Conservation (phyloP, 1,284 basidiomycete species). For the Marasmius tenuissimus region DNA sequence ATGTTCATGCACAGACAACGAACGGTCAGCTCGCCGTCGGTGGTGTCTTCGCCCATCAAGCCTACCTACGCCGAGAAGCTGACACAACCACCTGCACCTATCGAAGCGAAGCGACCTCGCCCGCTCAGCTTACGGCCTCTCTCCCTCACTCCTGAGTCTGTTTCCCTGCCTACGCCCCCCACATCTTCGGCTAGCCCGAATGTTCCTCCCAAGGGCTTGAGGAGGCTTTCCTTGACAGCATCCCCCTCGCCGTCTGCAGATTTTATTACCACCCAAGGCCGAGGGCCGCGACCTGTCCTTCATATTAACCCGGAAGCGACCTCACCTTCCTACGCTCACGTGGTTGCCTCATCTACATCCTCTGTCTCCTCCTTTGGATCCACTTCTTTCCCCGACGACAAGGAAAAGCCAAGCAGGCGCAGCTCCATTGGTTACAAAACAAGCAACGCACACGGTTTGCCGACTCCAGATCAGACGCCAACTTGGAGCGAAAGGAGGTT, state of each 20-base stretch:
- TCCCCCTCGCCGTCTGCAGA: background rate
- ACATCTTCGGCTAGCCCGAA: conserved; percentile 1
- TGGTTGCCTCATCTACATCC: background rate
- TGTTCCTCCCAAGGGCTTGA: background rate
- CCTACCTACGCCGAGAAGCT: conserved; percentile 1
- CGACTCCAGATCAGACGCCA: background rate
- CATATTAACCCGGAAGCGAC: background rate
- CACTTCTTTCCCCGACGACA: background rate
- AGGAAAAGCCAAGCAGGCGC: background rate
- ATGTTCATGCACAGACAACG: conserved; percentile 9
- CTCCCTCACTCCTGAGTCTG: conserved; percentile 56
- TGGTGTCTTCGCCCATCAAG: background rate
- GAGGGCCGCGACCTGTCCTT: background rate
- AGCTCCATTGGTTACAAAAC: background rate
- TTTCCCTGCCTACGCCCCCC: conserved; percentile 54
- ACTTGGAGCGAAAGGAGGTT: background rate
- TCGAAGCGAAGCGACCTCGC: background rate
- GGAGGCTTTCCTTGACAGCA: background rate
- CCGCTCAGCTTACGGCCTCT: conserved; percentile 54
- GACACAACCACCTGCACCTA: background rate
- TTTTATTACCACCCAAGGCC: background rate
- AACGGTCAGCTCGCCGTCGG: background rate
- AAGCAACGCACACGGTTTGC: background rate
- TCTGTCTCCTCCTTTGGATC: background rate
- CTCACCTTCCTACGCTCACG: background rate